A percentile compares a stretch with the other conserved stretches of the same genome.
phyloP scores from a whole-genome alignment of 192 early-diverging fungal species.

The Spizellomyces punctatus region DNA sequence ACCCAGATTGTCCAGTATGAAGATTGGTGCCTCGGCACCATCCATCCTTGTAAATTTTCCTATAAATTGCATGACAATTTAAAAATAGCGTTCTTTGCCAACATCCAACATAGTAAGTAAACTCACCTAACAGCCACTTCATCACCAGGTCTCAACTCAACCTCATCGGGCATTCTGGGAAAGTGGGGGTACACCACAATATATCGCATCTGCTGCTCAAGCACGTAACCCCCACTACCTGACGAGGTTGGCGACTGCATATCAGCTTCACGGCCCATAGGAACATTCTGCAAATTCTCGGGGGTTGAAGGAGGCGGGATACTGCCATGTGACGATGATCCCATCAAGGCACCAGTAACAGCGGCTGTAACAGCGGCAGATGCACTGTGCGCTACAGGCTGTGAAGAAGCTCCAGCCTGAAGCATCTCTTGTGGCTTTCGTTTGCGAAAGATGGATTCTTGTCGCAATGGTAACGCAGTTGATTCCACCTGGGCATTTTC shows the following conservation, averaged over 20 bases:
- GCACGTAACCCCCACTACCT: slow-evolving; percentile 1
- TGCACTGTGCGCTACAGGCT: not conserved
- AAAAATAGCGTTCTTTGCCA: not conserved
- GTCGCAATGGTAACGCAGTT: slow-evolving; percentile 6
- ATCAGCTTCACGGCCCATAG: not conserved
- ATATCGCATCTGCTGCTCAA: slow-evolving; percentile 18
- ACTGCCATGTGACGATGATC: not conserved
- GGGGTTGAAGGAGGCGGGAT: slow-evolving; percentile 1
- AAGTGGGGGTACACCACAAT: slow-evolving; percentile 33
- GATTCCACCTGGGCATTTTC: not conserved
- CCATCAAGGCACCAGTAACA: not conserved
- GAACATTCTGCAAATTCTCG: not conserved
- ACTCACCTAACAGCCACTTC: slow-evolving; percentile 8
- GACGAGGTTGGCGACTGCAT: not conserved
- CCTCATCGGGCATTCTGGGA: slow-evolving; percentile 25
- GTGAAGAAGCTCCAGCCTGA: not conserved
- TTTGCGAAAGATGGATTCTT: slow-evolving; percentile 8
- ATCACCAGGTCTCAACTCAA: slow-evolving; percentile 32
- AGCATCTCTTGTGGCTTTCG: not conserved
- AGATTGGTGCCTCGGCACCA: slow-evolving; percentile 35
- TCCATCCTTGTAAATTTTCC: slow-evolving; percentile 36
- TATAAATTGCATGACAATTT: not conserved
- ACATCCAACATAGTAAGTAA: not conserved
- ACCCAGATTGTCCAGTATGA: slow-evolving; percentile 12
- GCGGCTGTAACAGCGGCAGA: not conserved